phyloP scores from a whole-genome alignment of 805 yeast species.

The Candida maesae region DNA sequence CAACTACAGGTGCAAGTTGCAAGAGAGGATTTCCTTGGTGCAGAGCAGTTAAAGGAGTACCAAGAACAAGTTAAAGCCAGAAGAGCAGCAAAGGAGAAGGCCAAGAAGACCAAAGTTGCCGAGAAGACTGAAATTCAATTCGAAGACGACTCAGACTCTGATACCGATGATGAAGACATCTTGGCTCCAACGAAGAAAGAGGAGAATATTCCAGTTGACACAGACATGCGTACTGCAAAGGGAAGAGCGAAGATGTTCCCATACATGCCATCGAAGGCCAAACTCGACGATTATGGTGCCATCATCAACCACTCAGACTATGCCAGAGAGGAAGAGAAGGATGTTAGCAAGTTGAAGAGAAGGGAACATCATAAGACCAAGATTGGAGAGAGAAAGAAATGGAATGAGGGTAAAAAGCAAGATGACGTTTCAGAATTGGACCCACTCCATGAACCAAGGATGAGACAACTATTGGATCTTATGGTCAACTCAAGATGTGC shows the following conservation, averaged over 20 bases:
- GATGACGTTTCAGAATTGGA: slow-evolving; percentile 52
- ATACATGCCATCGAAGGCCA: slow-evolving; percentile 50
- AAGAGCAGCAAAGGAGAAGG: slow-evolving; percentile 36
- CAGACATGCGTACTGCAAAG: slow-evolving; percentile 29
- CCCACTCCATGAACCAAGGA: slow-evolving; percentile 48
- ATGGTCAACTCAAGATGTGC: slow-evolving; percentile 62
- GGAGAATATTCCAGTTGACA: slow-evolving; percentile 29
- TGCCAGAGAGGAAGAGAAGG: slow-evolving; percentile 46
- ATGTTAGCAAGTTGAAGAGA: slow-evolving; percentile 28
- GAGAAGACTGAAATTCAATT: slow-evolving; percentile 22
- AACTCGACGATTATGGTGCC: slow-evolving; percentile 86
- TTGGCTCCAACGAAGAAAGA: slow-evolving; percentile 13
- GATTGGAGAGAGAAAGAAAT: slow-evolving; percentile 33
- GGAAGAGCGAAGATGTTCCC: slow-evolving; percentile 67
- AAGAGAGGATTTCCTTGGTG: slow-evolving; percentile 47
- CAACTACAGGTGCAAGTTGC: slow-evolving; percentile 36
- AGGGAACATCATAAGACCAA: slow-evolving; percentile 27
- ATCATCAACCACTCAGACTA: slow-evolving; percentile 64
- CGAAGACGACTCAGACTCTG: slow-evolving; percentile 26
- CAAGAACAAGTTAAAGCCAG: slow-evolving; percentile 42
- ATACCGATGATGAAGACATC: slow-evolving; percentile 29
- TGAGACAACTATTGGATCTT: slow-evolving; percentile 32
- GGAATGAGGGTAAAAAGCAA: slow-evolving; percentile 38
- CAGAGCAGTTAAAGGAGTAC: slow-evolving; percentile 47
- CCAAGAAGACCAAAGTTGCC: slow-evolving; percentile 30